Evolutionary conservation across 371 early-diverging fungal species (phyloP), one percentile per base, ranked within the genome.

Genomic region (Syncephalis fuscata): DNA sequence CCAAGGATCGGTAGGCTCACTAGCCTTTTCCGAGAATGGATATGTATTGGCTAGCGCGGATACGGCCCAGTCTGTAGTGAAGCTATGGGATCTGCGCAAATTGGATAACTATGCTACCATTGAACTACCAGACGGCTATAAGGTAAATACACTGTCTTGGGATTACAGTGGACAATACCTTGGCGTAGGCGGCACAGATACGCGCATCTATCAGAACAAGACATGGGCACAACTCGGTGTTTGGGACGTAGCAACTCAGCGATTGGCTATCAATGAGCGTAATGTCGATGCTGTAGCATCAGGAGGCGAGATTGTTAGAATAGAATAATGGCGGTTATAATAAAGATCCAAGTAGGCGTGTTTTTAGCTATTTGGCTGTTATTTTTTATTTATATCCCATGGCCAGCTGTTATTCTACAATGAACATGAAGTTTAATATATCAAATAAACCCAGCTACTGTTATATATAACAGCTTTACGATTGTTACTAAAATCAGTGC

Each of bases 61-160:
- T 32, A 32, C 32, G 7, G 11, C 32, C 7, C 32, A 80, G 32
- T 70, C 74, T 48, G 58, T 79, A 17, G 85, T 88, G 11, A 77
- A 78, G 48, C 57, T 91, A 42, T 94, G 92, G 91, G 91, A 92
- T 71, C 70, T 94, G 48, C 80, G 92, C 53, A 92, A 91, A 48
- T 70, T 88, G 45, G 67, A 65, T 45, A 75, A 76, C 53, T 66
- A 82, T 52, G 73, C 83, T 47, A 76, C 76, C 40, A 70, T 89
- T 54, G 63, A 68, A 42, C 56, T 87, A 37, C 66, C 63, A 15
- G 78, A 80, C 15, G 57, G 58, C 17, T 61, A 72, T 40, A 61
- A 68, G 51, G 70, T 81, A 46, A 66, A 70, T 26, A 60, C 72
- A 10, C 76, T 85, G 26, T 53, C 67, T 16, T 93, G 85, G 61